Evolutionary conservation across 202 grass and related monocot genomes (phyloP), one percentile per base, ranked within the genome.

Genomic region (Musa balbisiana): DNA sequence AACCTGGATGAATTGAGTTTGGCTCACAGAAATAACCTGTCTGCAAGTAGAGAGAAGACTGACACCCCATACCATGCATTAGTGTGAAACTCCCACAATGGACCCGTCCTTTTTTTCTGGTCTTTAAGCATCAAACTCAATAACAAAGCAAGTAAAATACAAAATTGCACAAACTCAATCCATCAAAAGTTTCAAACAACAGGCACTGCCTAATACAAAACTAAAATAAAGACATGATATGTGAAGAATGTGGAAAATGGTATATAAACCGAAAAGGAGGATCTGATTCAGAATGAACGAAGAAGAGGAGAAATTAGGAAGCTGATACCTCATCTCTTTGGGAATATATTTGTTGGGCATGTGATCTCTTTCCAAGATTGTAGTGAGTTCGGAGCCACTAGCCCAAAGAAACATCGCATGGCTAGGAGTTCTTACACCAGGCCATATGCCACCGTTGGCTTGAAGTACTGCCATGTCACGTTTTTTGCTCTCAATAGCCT

Each of bases 331-430:
- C 23, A 83, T 14, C 20, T 83, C 73, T 71, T 77, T 83, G 43
- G 81, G 17, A 20, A 83, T 72, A 51, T 63, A 76, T 83, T 77
- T 76, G 22, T 83, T 83, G 8, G 81, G 81, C 81, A 83, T 83
- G 65, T 83, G 72, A 24, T 83, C 81, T 71, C 51, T 77, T 77
- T 83, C 73, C 65, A 83, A 69, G 27, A 62, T 83, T 52, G 63
- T 76, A 22, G 81, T 83, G 20, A 83, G 73, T 71, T 83, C 81
- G 33, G 81, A 83, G 53, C 81, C 81, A 77, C 81, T 83, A 22
- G 81, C 81, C 81, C 81, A 83, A 51, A 83, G 73, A 63, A 83
- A 83, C 52, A 76, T 10, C 16, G 75, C 74, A 70, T 83, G 73
- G 64, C 81, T 77, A 52, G 81, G 81, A 29, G 53, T 71, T 72